Evolutionary conservation across 768 basidiomycete genomes (phyloP), one percentile per base, ranked within the genome.

Genomic region (Sarcodon aspratus): DNA sequence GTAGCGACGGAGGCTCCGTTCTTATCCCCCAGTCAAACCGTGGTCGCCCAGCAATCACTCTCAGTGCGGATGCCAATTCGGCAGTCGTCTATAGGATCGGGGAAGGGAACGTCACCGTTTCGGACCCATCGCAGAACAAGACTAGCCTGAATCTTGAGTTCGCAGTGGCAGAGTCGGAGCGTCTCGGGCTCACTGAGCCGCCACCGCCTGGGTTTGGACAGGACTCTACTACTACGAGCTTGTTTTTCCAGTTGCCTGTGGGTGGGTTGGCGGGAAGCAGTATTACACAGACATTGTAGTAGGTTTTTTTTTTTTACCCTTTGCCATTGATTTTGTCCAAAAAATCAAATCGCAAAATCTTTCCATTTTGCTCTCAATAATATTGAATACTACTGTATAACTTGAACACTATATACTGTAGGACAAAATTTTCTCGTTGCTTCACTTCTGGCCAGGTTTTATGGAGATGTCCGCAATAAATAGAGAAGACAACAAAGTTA

Each of bases 81-180:
- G 69, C 66, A 2, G 48, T 80, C 11, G 68, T 78, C 7, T 73
- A 74, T 51, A 59, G 68, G 11, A 40, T 70, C 17, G 54, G 63
- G 9, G 63, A 66, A 1, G 67, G 73, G 34, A 65, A 64, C 18
- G 52, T 86, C 33, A 75, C 73, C 0, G 70, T 83, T 10, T 74
- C 82, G 0, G 83, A 86, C 59, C 84, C 83, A 4, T 79, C 79
- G 1, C 83, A 86, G 57, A 67, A 67, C 0, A 55, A 76, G 21
- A 47, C 53, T 7, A 53, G 58, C 2, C 58, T 74, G 0, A 57
- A 63, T 27, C 53, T 80, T 45, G 66, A 61, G 1, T 52, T 80
- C 46, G 54, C 48, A 10, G 48, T 3, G 21, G 21, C 21, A 27
- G 21, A 27, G n/a, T n/a, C n/a, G 21, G 21, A 27, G 21, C 3